Base-by-base conservation (phyloP, 495 filamentous ascomycete genomes). In the Talaromyces nanjingensis region DNA sequence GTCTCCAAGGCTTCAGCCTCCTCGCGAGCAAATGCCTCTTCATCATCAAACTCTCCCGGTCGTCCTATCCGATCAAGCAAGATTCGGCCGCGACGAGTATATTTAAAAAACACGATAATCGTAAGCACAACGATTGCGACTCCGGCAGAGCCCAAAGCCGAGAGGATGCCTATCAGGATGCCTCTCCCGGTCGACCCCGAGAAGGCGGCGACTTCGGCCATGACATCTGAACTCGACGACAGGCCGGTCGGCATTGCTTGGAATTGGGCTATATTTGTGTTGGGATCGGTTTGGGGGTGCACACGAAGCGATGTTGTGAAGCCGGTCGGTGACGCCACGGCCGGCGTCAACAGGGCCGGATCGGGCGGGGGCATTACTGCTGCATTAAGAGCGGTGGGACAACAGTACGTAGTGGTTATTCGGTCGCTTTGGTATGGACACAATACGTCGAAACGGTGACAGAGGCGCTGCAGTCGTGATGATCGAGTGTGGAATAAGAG, bases 41-140 rank as follows among this genome's bases (percentile, higher is more conserved):
- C 94, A 78, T 98, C 94, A 75, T 98, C 94, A 79, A 89, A 98
- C 76, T 97, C 94, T 65, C 94, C 94, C 1, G 94, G 93, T 62
- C 96, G 83, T 47, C 91, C 93, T 72, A 98, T 90, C 66, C 92
- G 87, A 78, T 98, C 93, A 65, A 98, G 83, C 63, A 98, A 85
- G 66, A 98, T 98, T 64, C 94, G 84, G 31, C 94, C 94, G 60
- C 88, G 87, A 59, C 82, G 84, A 53, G 94, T 97, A 77, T 96
- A 93, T 73, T 88, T 84, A 76, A 98, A 94, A 78, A 96, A 97
- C 76, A 96, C 97, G 70, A 97, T 87, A 70, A 93, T 78, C 59
- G 89, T 85, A 65, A 96, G 87, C 57, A 98, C 81, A 37, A 92
- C 68, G 37, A 89, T 87, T 33, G 96, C 91, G 37, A 98, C 80